phyloP scores from a whole-genome alignment of 2,329 filamentous ascomycete genomes.

The Sporothrix mexicana region DNA sequence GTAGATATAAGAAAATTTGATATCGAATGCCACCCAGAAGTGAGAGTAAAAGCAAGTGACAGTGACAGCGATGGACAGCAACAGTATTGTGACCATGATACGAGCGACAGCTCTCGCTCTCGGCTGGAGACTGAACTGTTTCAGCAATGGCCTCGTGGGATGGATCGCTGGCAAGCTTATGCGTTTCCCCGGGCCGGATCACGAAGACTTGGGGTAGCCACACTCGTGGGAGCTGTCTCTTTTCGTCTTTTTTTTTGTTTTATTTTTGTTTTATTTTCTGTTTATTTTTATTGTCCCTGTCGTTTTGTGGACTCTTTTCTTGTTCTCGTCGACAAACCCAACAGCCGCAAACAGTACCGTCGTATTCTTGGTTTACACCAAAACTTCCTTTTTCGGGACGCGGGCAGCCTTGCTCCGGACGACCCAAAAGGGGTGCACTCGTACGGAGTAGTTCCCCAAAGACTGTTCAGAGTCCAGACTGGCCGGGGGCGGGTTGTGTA shows the following conservation, averaged over 20 bases:
- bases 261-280: background rate
- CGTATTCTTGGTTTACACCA: slow-evolving; percentile 13
- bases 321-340: too few species aligned
- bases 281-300: background rate
- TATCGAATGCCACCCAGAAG: background rate
- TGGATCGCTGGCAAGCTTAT: background rate
- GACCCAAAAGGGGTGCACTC: background rate
- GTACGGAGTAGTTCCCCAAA: background rate
- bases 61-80: background rate
- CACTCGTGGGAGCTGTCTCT: background rate
- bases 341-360: background rate
- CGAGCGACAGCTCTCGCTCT: background rate
- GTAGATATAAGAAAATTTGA: background rate
- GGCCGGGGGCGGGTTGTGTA: background rate
- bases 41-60: background rate
- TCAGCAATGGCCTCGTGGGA: slow-evolving; percentile 16
- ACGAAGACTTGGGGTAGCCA: background rate
- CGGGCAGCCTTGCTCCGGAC: slow-evolving; percentile 2
- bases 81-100: too few species aligned
- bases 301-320: background rate
- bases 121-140: background rate
- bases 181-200: slow-evolving; percentile 12
- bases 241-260: background rate
- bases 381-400: background rate
- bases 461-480: background rate